Conservation (phyloP, 176 grass and related monocot genomes). For the Cocos nucifera region DNA sequence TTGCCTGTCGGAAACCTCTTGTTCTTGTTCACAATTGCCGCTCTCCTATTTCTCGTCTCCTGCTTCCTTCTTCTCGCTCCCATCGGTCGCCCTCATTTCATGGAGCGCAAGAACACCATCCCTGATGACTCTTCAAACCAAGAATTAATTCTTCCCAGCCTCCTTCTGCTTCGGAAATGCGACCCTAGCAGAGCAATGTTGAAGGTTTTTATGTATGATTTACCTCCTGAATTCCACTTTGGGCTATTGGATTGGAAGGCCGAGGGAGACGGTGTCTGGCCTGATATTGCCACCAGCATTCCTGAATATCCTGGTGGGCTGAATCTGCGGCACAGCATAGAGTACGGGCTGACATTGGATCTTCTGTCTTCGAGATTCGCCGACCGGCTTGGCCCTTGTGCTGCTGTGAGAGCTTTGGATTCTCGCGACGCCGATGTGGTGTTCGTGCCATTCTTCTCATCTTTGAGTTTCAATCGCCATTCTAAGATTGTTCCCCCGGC, state of each 20-base stretch:
- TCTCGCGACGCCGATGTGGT: constrained; percentile 54
- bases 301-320: constrained; percentile 70
- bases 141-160: too few species aligned
- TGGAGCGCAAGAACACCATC: too few species aligned
- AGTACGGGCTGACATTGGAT: constrained; percentile 87
- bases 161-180: constrained; percentile 16
- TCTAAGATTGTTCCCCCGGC: constrained; percentile 47
- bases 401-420: constrained; percentile 47
- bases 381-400: constrained; percentile 23
- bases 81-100: neutral
- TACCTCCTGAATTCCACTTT: constrained; percentile 85
- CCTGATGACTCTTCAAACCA: too few species aligned
- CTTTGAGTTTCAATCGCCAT: constrained; percentile 82
- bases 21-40: constrained; percentile 41
- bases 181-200: constrained; percentile 27
- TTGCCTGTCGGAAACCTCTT: constrained; percentile 24
- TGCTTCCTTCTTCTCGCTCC: constrained; percentile 64
- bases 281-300: constrained; percentile 25
- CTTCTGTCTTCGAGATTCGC: constrained; percentile 63
- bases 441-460: constrained; percentile 90
- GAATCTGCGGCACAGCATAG: constrained; percentile 93
- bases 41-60: constrained; percentile 46
- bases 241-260: constrained; percentile 63
- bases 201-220: constrained; percentile 86
- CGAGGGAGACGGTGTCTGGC: constrained; percentile 43